These are phyloP conservation scores for Batkoa obscura DNA, from an alignment of 371 early-diverging fungal genomes.

Conservation along the genomic window DNA sequence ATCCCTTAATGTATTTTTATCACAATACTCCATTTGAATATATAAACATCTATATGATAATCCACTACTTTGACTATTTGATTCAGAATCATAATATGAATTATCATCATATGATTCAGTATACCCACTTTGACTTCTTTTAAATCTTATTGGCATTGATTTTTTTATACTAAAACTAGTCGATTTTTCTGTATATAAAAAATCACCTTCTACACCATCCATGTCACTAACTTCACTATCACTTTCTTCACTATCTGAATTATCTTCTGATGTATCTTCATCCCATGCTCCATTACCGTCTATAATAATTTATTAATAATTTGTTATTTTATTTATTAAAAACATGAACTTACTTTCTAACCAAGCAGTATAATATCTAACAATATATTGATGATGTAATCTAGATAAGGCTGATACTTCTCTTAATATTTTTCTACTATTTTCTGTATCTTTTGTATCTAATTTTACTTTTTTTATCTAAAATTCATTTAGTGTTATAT, in stretches of 20 bases:
- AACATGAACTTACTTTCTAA: conserved; percentile 38
- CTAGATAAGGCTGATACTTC: conserved; percentile 83
- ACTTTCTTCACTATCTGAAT: conserved; percentile 11
- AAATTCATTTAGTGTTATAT: background rate
- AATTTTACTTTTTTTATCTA: conserved; percentile 61
- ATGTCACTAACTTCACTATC: conserved; percentile 5
- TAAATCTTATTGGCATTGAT: too few relatives aligned
- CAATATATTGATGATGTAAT: conserved; percentile 77
- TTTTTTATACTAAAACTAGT: too few relatives aligned
- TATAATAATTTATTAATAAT: conserved; percentile 11
- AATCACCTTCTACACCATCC: conserved; percentile 5
- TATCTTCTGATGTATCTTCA: background rate
- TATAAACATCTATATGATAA: conserved; percentile 54
- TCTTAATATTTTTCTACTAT: conserved; percentile 58
- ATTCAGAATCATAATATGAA: too few relatives aligned
- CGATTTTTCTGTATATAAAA: conserved; percentile 1
- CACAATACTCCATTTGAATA: conserved; percentile 97
- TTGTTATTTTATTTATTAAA: background rate
- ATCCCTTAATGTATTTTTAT: conserved; percentile 76
- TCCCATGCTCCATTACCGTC: conserved; percentile 16
- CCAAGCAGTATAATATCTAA: conserved; percentile 90
- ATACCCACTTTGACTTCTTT: too few relatives aligned
- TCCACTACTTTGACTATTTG: conserved; percentile 6
- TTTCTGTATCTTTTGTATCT: conserved; percentile 55
- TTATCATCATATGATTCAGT: too few relatives aligned